These are phyloP conservation scores for Neurospora sp. DNA, from an alignment of 495 filamentous ascomycete species.

Conservation along the genomic window DNA sequence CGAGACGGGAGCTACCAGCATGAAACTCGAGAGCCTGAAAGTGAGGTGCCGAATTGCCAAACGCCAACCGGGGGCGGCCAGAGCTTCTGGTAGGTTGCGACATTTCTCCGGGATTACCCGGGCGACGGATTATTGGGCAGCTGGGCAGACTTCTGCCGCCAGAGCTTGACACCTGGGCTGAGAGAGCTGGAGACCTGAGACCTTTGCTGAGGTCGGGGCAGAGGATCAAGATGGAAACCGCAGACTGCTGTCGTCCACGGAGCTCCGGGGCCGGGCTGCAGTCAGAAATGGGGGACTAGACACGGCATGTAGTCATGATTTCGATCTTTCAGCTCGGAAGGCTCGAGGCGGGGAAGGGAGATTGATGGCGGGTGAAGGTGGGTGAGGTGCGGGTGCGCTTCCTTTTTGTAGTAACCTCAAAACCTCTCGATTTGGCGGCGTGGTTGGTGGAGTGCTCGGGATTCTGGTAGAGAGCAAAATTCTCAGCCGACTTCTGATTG, in stretches of 20 bases:
- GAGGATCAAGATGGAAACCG: not conserved
- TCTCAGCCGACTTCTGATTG: constrained; percentile 25
- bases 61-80: not conserved
- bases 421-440: not conserved
- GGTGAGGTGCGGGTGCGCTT: not conserved
- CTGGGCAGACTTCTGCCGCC: not conserved
- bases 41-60: not conserved
- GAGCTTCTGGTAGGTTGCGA: not conserved
- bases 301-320: not conserved
- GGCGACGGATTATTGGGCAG: not conserved
- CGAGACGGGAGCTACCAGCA: not conserved
- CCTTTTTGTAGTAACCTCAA: not conserved
- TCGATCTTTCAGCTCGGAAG: not conserved
- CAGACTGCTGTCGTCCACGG: not conserved
- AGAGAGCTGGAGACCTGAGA: not conserved
- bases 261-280: not conserved
- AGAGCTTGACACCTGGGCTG: not conserved
- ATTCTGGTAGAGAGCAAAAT: constrained; percentile 21
- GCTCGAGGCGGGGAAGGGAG: not conserved
- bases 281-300: not conserved
- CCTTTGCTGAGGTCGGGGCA: not conserved
- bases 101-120: not conserved
- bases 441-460: not conserved
- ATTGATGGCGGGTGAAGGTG: not conserved
- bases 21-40: not conserved